Evolutionary conservation across 2,329 filamentous ascomycete species (phyloP), one percentile per base, ranked within the genome.

Genomic region (Pestalotiopsis sp.): DNA sequence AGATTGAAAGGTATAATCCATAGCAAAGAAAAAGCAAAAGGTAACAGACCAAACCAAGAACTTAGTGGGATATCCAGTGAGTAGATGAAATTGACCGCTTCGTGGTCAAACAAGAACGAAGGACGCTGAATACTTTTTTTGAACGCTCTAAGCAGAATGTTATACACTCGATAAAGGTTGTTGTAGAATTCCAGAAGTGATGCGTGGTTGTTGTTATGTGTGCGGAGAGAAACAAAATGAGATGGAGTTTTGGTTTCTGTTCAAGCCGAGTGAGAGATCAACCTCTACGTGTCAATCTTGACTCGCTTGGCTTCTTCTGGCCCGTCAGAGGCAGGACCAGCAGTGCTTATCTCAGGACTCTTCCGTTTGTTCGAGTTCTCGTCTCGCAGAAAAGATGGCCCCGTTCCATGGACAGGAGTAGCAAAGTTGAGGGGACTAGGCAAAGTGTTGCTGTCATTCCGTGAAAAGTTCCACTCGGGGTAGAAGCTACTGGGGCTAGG

Each of bases 401-500:
- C 89, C 1, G 85, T 86, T 1, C 85, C 87, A 2, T 86, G 86
- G 2, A 91, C 83, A 0, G 96, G 96, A 1, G 96, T 98, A 41
- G 94, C 92, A 80, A 98, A 98, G 70, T 95, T 97, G 72, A 98
- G 83, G 11, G 96, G 96, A 78, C 94, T 98, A 0, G 95, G 95
- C 63, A 98, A 85, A 73, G 97, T 96, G 75, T 96, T 97, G 78
- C 87, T 92, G 73, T 96, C 93, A 68, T 84, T 80, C 76, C 87
- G 78, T 79, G 90, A 78, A 79, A 93, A 94, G 73, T 92, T 91
- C 95, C 95, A 98, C 71, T 97, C 94, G 0, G 92, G 91, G 76
- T 97, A 98, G 82, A 98, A 98, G 72, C 90, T 94, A 72, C 92
- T 97, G 0, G 96, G 96, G 68, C 94, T 97, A 0, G 96, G 95